phyloP scores from a whole-genome alignment of 2,329 filamentous ascomycete genomes.

The Aspergillus sp. region DNA sequence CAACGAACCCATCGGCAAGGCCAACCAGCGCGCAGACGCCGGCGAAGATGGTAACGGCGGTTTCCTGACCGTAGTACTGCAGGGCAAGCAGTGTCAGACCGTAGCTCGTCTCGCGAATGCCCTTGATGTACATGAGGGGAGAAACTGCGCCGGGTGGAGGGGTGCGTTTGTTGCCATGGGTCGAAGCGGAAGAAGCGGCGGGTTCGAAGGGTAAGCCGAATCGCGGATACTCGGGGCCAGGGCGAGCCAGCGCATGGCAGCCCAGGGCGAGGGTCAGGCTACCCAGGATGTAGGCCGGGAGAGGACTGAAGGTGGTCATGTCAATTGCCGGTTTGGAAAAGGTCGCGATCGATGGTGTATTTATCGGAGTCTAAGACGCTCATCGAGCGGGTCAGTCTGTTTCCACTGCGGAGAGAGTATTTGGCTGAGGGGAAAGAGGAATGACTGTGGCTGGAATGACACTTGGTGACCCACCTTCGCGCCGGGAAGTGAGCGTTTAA shows the following conservation, averaged over 20 bases:
- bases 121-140: slow-evolving; percentile 21
- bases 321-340: neutral
- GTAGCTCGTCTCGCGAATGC: slow-evolving; percentile 21
- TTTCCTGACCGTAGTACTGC: slow-evolving; percentile 16
- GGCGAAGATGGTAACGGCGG: slow-evolving; percentile 13
- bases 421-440: no score
- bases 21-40: slow-evolving; percentile 12
- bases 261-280: slow-evolving; percentile 6
- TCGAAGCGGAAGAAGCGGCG: neutral
- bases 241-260: slow-evolving; percentile 7
- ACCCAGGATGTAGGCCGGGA: slow-evolving; percentile 9
- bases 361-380: no score
- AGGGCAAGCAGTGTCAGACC: slow-evolving; percentile 16
- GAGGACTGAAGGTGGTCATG: neutral
- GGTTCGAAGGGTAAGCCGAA: slow-evolving; percentile 14
- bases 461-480: no score
- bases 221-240: slow-evolving; percentile 9
- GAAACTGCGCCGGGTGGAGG: slow-evolving; percentile 1
- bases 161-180: neutral
- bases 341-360: no score
- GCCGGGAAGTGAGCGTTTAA: no score
- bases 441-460: no score
- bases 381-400: no score
- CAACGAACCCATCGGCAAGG: slow-evolving; percentile 16
- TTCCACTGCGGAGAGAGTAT: no score